Percentiles rank a stretch among this genome's conserved stretches.
Evolutionary conservation across 345 rosid genomes (phyloP).

Genomic region (Gynandropsis gynandra): DNA sequence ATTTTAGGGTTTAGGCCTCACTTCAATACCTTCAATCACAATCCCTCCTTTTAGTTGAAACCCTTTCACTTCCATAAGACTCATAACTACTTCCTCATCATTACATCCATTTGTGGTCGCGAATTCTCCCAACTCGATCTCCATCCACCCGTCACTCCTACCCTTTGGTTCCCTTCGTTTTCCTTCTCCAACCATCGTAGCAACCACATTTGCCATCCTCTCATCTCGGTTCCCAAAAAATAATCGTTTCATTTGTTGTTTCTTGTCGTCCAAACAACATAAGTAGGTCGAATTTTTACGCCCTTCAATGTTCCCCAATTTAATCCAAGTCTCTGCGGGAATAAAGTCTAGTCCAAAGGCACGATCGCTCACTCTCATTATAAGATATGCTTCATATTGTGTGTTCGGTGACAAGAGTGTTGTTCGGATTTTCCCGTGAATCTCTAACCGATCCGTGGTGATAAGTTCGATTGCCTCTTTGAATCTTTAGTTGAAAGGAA

Average conservation of each 20-base stretch:
- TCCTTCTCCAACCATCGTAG: neutral
- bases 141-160: constrained; percentile 42
- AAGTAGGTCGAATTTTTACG: constrained; percentile 23
- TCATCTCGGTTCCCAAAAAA: constrained; percentile 21
- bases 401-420: constrained; percentile 32
- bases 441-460: constrained; percentile 41
- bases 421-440: constrained; percentile 28
- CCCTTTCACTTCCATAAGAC: constrained; percentile 35
- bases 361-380: constrained; percentile 28
- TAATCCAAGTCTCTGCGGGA: constrained; percentile 34
- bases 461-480: constrained; percentile 34
- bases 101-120: constrained; percentile 23
- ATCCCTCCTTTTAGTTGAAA: constrained; percentile 45
- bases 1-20: constrained; percentile 26
- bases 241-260: constrained; percentile 24
- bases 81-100: constrained; percentile 26
- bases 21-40: constrained; percentile 38
- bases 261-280: constrained; percentile 27
- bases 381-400: constrained; percentile 36
- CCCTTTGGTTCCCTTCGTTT: constrained; percentile 13
- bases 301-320: constrained; percentile 16
- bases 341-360: constrained; percentile 41
- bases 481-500: constrained; percentile 26
- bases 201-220: constrained; percentile 9
- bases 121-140: constrained; percentile 44